phyloP scores from a whole-genome alignment of 768 basidiomycete species.

The Kwoniella sp. region DNA sequence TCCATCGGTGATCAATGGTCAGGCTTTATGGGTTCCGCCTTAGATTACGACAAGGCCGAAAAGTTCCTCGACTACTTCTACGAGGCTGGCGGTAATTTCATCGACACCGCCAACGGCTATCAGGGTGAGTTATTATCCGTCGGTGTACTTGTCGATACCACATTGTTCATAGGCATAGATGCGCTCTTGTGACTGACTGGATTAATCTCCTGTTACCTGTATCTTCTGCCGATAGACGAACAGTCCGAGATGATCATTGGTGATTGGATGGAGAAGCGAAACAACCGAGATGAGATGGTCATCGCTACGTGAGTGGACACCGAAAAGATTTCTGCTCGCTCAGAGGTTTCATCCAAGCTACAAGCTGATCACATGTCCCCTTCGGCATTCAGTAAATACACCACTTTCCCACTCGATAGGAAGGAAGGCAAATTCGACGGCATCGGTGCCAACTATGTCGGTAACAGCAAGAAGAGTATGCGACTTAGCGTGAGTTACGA shows the following conservation, averaged over 20 bases:
- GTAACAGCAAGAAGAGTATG: constrained; percentile 61
- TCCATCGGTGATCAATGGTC: constrained; percentile 58
- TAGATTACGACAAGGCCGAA: constrained; percentile 53
- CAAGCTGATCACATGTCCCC: no score
- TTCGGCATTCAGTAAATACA: constrained; percentile 28
- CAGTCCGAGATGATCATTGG: constrained; percentile 63
- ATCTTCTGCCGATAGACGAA: constrained; percentile 55
- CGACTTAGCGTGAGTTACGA: constrained; percentile 52
- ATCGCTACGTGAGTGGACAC: constrained; percentile 14
- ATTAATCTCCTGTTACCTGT: neutral
- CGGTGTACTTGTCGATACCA: no score
- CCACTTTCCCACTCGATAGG: constrained; percentile 29
- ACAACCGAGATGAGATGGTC: constrained; percentile 60
- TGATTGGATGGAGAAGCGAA: constrained; percentile 60
- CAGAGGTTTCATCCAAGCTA: no score
- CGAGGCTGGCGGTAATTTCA: constrained; percentile 61
- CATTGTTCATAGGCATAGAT: no score
- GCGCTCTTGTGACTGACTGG: no score
- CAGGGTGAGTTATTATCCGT: no score
- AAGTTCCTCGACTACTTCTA: constrained; percentile 59
- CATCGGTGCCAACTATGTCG: constrained; percentile 56
- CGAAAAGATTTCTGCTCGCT: neutral
- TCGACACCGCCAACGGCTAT: constrained; percentile 55
- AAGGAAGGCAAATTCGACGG: constrained; percentile 30
- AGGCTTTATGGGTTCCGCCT: constrained; percentile 32